These are phyloP conservation scores for Ormosia semicastrata DNA, from an alignment of 306 rosid species.

Conservation along the genomic window DNA sequence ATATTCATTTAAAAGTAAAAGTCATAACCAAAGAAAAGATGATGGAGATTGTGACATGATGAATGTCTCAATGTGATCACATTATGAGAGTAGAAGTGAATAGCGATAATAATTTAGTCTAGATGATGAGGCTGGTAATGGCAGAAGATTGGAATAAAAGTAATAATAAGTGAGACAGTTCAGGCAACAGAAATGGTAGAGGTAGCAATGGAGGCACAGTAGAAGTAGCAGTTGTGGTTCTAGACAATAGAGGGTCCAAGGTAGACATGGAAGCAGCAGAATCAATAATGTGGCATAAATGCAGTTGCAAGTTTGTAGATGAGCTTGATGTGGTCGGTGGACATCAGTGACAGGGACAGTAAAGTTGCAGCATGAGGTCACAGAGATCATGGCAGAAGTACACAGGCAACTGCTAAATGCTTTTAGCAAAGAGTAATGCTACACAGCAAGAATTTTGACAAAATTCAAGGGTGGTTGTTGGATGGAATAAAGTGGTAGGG, in stretches of 20 bases:
- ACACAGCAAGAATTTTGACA: too few relatives aligned
- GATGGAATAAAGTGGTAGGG: too few relatives aligned
- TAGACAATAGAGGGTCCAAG: neutral
- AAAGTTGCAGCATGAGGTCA: neutral
- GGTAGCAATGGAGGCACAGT: neutral
- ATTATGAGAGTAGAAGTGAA: neutral
- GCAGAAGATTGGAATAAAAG: neutral
- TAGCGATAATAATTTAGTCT: neutral
- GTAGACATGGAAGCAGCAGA: neutral
- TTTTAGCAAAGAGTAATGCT: too few relatives aligned
- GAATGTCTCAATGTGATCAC: neutral
- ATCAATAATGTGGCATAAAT: neutral
- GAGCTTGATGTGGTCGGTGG: neutral
- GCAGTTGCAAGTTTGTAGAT: neutral
- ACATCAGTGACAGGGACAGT: neutral
- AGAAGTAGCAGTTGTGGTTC: neutral
- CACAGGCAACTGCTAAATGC: neutral
- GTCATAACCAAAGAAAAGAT: neutral
- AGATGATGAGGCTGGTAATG: neutral
- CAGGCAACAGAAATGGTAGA: neutral
- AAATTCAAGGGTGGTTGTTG: too few relatives aligned
- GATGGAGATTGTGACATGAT: neutral
- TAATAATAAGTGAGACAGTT: neutral
- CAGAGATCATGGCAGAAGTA: neutral
- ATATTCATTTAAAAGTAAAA: neutral